These are phyloP conservation scores for Xylariaceae sp. DNA, from an alignment of 2,329 filamentous ascomycete genomes.

Conservation along the genomic window DNA sequence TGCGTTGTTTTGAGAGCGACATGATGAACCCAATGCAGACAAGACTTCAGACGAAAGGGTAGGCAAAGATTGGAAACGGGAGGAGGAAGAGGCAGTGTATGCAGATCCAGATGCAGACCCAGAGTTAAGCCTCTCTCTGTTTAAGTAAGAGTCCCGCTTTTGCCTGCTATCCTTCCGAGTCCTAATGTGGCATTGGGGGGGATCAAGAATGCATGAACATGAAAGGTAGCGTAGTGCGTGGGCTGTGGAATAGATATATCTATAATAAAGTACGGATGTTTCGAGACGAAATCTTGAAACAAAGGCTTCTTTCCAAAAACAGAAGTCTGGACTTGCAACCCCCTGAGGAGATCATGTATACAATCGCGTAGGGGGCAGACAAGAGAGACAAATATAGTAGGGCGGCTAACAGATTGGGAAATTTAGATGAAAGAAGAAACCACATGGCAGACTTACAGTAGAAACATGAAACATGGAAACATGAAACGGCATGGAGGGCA, in stretches of 20 bases:
- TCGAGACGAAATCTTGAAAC: constrained; percentile 31
- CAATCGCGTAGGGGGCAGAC: too few species aligned
- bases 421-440: constrained; percentile 3
- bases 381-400: constrained; percentile 27
- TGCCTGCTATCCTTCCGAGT: neutral
- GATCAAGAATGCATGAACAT: neutral
- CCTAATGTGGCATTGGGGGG: constrained; percentile 1
- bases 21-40: constrained; percentile 27
- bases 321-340: constrained; percentile 27
- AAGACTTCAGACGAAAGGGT: constrained; percentile 3
- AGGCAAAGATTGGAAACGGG: neutral
- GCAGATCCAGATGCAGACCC: neutral
- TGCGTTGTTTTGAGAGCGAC: constrained; percentile 59
- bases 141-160: too few species aligned
- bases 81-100: constrained; percentile 23
- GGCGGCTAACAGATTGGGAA: constrained; percentile 26
- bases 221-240: neutral
- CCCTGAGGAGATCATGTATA: constrained; percentile 16
- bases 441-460: constrained; percentile 30
- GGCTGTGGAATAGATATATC: constrained; percentile 29
- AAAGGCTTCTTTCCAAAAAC: constrained; percentile 27
- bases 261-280: too few species aligned
- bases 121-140: constrained; percentile 10
- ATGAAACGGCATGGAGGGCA: too few species aligned
- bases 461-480: constrained; percentile 36